Conservation (phyloP, 768 basidiomycete species). For the Auriscalpium orientale region DNA sequence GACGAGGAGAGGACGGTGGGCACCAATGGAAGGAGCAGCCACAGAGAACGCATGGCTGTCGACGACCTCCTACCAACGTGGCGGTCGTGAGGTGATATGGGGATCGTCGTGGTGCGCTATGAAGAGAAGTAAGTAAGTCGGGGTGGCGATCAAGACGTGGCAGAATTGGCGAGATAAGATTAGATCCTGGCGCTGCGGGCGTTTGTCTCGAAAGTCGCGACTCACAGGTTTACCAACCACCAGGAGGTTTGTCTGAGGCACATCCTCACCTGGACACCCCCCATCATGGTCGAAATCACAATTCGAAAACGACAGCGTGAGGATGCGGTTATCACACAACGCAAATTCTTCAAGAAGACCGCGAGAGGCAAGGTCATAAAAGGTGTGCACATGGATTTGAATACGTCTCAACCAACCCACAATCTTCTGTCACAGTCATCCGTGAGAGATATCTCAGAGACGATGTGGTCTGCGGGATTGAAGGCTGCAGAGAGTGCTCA, state of each 20-base stretch:
- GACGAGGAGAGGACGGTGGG: conserved; percentile 30
- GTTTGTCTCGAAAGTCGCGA: neutral
- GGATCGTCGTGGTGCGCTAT: no score
- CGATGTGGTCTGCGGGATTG: conserved; percentile 83
- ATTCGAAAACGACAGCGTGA: conserved; percentile 64
- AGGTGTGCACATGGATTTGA: conserved; percentile 38
- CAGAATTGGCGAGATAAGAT: conserved; percentile 5
- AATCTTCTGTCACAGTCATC: conserved; percentile 40
- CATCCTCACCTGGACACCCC: neutral
- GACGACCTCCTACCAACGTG: neutral
- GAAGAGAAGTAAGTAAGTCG: no score
- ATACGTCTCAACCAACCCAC: neutral
- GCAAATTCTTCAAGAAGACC: conserved; percentile 96
- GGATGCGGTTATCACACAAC: conserved; percentile 71
- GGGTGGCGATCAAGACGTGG: neutral
- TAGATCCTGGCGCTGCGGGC: neutral
- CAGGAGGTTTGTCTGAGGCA: no score
- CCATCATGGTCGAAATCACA: conserved; percentile 49
- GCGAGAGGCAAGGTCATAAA: conserved; percentile 90
- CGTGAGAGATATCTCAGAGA: conserved; percentile 91
- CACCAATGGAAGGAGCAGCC: conserved; percentile 38
- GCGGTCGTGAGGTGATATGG: neutral
- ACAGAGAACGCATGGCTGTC: conserved; percentile 33
- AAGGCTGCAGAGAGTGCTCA: conserved; percentile 57
- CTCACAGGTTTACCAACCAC: no score